These are phyloP conservation scores for Rhizophagus clarus DNA, from an alignment of 192 early-diverging fungal species.

Conservation along the genomic window DNA sequence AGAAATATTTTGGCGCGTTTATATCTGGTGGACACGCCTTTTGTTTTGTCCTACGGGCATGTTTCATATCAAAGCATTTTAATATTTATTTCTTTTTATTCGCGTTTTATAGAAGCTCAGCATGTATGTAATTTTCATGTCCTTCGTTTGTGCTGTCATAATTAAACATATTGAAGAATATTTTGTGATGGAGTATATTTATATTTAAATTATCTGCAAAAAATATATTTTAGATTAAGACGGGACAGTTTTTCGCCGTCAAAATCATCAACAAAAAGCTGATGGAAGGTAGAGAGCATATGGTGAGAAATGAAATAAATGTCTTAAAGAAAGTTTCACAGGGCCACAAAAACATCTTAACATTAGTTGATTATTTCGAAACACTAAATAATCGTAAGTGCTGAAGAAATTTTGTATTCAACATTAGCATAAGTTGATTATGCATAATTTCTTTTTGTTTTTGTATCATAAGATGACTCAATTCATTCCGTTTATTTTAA, in stretches of 20 bases:
- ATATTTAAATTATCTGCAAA: neutral
- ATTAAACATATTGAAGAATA: too few species aligned
- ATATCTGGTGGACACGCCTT: too few species aligned
- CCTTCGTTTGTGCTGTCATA: too few species aligned
- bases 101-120: too few species aligned
- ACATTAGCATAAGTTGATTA: too few species aligned
- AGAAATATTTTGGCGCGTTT: constrained; percentile 20
- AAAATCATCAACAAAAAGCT: constrained; percentile 80
- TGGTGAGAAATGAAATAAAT: constrained; percentile 75
- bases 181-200: too few species aligned
- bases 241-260: constrained; percentile 71
- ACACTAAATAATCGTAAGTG: constrained; percentile 70
- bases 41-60: too few species aligned
- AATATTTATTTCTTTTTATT: too few species aligned
- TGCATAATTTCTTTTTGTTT: neutral
- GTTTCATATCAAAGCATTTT: too few species aligned
- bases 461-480: neutral
- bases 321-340: constrained; percentile 70
- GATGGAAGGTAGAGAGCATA: constrained; percentile 68
- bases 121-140: too few species aligned
- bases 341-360: constrained; percentile 72
- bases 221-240: constrained; percentile 54
- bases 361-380: constrained; percentile 80
- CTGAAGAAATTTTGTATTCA: too few species aligned
- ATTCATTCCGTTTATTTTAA: neutral